These are phyloP conservation scores for Omphalea diandra DNA, from an alignment of 441 rosid genomes.

Conservation along the genomic window DNA sequence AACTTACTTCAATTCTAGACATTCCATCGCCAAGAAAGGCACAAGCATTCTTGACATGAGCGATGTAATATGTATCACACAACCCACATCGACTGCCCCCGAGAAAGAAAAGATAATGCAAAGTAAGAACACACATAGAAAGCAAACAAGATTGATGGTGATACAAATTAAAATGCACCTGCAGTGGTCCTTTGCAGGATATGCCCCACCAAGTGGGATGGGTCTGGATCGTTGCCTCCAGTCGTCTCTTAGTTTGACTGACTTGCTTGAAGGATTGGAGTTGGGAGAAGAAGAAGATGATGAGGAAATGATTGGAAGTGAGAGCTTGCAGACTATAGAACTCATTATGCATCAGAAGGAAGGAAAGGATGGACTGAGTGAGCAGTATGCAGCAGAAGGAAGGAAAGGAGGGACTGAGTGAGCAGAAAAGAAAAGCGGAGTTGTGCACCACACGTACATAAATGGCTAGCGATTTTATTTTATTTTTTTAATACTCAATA, in stretches of 20 bases:
- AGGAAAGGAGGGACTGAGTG: no score
- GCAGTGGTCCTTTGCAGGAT: slow-evolving; percentile 98
- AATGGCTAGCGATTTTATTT: no score
- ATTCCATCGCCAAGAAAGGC: slow-evolving; percentile 97
- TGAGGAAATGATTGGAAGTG: slow-evolving; percentile 38
- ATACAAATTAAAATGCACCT: no score
- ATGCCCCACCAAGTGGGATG: slow-evolving; percentile 79
- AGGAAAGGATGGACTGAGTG: slow-evolving; percentile 5
- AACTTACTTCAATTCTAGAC: slow-evolving; percentile 83
- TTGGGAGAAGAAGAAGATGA: slow-evolving; percentile 40
- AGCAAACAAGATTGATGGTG: no score
- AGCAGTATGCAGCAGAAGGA: no score
- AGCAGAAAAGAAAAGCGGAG: no score
- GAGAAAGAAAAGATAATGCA: background rate
- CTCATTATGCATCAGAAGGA: background rate
- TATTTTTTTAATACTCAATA: no score
- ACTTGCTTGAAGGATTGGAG: slow-evolving; percentile 32
- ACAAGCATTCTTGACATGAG: slow-evolving; percentile 91
- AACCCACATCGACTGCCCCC: slow-evolving; percentile 72
- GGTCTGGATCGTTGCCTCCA: slow-evolving; percentile 89
- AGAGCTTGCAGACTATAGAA: background rate
- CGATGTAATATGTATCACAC: slow-evolving; percentile 89
- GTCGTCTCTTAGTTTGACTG: slow-evolving; percentile 66
- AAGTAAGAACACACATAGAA: background rate
- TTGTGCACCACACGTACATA: no score